These are phyloP conservation scores for Castanea mollissima DNA, from an alignment of 306 rosid species.

Conservation along the genomic window DNA sequence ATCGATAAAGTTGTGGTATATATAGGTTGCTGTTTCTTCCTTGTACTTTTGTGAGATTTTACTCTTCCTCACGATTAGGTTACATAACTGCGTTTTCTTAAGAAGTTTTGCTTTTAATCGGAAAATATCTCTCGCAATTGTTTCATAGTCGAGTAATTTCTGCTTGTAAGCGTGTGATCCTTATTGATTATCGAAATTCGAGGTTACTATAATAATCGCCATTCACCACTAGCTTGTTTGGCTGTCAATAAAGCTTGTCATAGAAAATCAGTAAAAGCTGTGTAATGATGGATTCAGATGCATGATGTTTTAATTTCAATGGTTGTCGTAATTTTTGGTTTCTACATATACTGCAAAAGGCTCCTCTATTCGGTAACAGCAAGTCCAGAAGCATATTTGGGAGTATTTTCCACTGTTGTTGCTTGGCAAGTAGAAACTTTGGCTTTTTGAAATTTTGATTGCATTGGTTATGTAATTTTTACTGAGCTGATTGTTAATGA, in stretches of 20 bases:
- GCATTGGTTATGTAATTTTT: background rate
- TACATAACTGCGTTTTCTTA: too few relatives aligned
- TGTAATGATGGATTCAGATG: background rate
- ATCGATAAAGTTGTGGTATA: too few relatives aligned
- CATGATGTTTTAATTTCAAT: background rate
- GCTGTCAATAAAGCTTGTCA: background rate
- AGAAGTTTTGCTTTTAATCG: too few relatives aligned
- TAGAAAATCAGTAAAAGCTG: too few relatives aligned
- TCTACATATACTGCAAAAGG: constrained; percentile 89
- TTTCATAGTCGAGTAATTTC: too few relatives aligned
- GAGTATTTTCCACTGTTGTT: constrained; percentile 69
- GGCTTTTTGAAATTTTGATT: too few relatives aligned
- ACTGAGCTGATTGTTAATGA: background rate
- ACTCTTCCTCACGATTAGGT: too few relatives aligned
- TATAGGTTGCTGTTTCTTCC: too few relatives aligned
- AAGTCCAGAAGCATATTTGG: constrained; percentile 75
- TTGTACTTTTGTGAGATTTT: too few relatives aligned
- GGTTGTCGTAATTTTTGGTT: constrained; percentile 39
- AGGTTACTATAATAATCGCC: background rate
- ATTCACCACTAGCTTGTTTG: background rate
- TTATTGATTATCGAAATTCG: too few relatives aligned
- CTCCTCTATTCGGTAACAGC: constrained; percentile 88
- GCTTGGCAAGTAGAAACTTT: constrained; percentile 35
- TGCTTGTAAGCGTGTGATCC: background rate
- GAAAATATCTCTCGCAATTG: too few relatives aligned